A percentile compares a stretch with the other conserved stretches of the same genome.
phyloP scores from a whole-genome alignment of 495 filamentous ascomycete species.

The Neurospora africana region DNA sequence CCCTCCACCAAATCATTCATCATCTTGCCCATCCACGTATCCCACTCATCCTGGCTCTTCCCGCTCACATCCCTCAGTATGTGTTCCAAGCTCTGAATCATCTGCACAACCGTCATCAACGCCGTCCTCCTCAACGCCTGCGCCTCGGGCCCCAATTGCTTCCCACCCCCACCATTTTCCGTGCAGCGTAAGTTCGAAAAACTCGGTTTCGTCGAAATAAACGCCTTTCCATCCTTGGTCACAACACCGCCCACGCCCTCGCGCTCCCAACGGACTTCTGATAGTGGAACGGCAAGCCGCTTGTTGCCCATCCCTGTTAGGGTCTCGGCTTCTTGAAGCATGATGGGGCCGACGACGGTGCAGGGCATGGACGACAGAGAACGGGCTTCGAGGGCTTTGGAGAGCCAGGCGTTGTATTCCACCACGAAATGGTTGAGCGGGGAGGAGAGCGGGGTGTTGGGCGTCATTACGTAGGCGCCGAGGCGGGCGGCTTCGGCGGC shows the following conservation, averaged over 20 bases:
- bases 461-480: conserved; percentile 73
- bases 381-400: conserved; percentile 61
- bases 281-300: conserved; percentile 75
- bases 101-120: conserved; percentile 68
- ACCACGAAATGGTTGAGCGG: conserved; percentile 71
- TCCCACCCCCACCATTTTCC: conserved; percentile 20
- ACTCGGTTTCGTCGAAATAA: conserved; percentile 29
- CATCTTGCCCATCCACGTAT: conserved; percentile 80
- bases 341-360: conserved; percentile 61
- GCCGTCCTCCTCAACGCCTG: conserved; percentile 66
- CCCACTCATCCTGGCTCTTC: conserved; percentile 87
- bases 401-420: conserved; percentile 75
- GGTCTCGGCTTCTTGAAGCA: conserved; percentile 68
- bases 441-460: conserved; percentile 68
- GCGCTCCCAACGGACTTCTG: conserved; percentile 80
- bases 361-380: conserved; percentile 68
- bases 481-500: conserved; percentile 33
- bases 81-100: conserved; percentile 82
- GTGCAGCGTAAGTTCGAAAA: conserved; percentile 4
- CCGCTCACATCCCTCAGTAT: conserved; percentile 70
- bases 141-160: conserved; percentile 56
- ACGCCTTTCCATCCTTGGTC: conserved; percentile 41
- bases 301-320: conserved; percentile 61
- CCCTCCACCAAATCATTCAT: conserved; percentile 72
- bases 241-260: conserved; percentile 52